These are phyloP conservation scores for Macadamia integrifolia DNA, from an alignment of 164 flowering plant genomes.

Conservation along the genomic window DNA sequence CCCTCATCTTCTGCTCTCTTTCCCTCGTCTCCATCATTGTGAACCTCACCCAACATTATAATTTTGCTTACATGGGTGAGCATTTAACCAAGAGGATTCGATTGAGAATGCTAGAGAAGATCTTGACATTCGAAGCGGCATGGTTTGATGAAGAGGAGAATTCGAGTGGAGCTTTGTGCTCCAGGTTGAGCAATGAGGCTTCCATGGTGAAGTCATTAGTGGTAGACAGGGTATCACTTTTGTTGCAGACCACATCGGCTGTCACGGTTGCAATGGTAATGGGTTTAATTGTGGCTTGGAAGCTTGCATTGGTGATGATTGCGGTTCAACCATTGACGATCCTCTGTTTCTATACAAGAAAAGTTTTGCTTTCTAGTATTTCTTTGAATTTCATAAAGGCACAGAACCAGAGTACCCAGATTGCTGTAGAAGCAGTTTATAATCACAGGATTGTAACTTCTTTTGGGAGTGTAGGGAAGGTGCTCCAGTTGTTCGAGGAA, in stretches of 20 bases:
- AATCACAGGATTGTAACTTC: constrained; percentile 83
- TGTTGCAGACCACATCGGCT: constrained; percentile 72
- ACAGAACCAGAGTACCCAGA: constrained; percentile 73
- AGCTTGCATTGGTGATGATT: constrained; percentile 81
- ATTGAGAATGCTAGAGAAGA: constrained; percentile 64
- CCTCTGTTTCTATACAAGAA: constrained; percentile 68
- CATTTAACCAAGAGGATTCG: constrained; percentile 62
- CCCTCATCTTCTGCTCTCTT: constrained; percentile 53
- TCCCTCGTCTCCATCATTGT: constrained; percentile 46
- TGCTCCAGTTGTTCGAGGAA: constrained; percentile 57
- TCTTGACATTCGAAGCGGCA: constrained; percentile 72
- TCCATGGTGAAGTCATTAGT: constrained; percentile 77
- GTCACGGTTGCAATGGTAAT: constrained; percentile 66
- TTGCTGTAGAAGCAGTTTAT: constrained; percentile 76
- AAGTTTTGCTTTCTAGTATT: constrained; percentile 61
- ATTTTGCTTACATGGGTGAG: constrained; percentile 83
- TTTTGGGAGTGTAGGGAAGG: constrained; percentile 60
- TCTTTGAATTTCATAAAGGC: constrained; percentile 53
- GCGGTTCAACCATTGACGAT: constrained; percentile 86
- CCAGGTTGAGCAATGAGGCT: constrained; percentile 74
- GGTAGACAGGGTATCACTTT: constrained; percentile 63
- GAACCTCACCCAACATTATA: constrained; percentile 72
- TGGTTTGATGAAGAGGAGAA: constrained; percentile 88
- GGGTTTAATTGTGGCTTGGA: constrained; percentile 82
- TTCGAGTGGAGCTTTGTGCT: constrained; percentile 67